Evolutionary conservation across 176 grass and related monocot genomes (phyloP).

Genomic region (Tillandsia fasciculata): DNA sequence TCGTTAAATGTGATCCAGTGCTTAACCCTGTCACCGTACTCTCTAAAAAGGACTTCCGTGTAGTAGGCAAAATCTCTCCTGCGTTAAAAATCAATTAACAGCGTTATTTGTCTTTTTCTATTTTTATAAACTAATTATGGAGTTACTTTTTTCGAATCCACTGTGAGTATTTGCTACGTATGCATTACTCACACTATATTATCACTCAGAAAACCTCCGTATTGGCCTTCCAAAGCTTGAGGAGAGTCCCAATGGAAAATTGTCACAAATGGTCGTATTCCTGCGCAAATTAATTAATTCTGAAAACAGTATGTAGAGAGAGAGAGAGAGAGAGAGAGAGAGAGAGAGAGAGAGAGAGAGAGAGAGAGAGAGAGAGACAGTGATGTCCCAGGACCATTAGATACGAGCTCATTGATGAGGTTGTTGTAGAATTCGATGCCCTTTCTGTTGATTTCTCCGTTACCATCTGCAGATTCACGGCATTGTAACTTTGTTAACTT

Average conservation of each 20-base stretch:
- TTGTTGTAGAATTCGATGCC: constrained; percentile 49
- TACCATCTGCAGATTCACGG: constrained; percentile 36
- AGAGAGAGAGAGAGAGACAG: background rate
- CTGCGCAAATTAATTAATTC: constrained; percentile 12
- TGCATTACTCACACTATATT: constrained; percentile 36
- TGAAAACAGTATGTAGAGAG: background rate
- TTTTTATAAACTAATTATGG: background rate
- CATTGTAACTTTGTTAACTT: background rate
- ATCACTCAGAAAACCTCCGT: constrained; percentile 42
- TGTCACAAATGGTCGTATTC: constrained; percentile 51
- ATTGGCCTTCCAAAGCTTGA: constrained; percentile 52
- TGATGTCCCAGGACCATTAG: constrained; percentile 24
- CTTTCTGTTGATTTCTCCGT: constrained; percentile 39
- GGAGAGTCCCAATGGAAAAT: constrained; percentile 63
- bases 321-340: background rate
- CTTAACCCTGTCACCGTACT: constrained; percentile 55
- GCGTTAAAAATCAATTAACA: background rate
- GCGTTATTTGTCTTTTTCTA: background rate
- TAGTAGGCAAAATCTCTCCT: constrained; percentile 52
- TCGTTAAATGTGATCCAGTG: constrained; percentile 72
- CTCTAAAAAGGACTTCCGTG: constrained; percentile 48
- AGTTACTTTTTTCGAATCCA: background rate
- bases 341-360: background rate
- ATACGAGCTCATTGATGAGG: constrained; percentile 39
- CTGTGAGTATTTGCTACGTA: background rate